Conservation (phyloP, 768 basidiomycete genomes). For the Boletus tylopilopsis region DNA sequence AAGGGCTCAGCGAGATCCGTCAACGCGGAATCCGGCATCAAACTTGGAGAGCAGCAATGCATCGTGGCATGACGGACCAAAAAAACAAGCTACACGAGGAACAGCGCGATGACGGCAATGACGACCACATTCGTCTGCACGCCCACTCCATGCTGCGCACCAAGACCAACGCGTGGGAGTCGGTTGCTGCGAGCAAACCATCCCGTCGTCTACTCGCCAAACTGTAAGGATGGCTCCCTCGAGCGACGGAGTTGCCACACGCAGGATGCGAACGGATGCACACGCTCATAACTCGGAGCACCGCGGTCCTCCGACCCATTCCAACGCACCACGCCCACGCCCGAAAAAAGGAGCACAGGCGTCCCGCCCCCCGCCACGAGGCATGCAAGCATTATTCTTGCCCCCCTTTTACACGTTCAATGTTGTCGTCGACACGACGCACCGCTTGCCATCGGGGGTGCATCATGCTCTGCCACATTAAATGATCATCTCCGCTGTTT, state of each 20-base stretch:
- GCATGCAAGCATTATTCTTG: conserved; percentile 5
- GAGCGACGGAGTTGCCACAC: no score
- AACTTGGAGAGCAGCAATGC: neutral
- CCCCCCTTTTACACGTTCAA: neutral
- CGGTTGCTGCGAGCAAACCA: neutral
- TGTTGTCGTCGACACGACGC: neutral
- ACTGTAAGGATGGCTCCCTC: no score
- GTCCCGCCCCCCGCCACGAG: conserved; percentile 9
- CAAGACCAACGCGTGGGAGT: conserved; percentile 5
- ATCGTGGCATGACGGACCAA: neutral
- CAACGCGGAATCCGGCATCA: neutral
- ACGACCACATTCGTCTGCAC: neutral
- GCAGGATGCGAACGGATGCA: neutral
- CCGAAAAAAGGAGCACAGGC: neutral
- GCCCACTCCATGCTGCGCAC: neutral
- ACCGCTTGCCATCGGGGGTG: neutral
- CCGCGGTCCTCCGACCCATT: conserved; percentile 9
- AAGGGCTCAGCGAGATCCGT: conserved; percentile 1
- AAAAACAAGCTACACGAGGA: neutral
- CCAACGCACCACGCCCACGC: neutral
- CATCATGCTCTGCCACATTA: conserved; percentile 9
- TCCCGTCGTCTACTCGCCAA: no score
- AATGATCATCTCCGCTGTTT: conserved; percentile 19
- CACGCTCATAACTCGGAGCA: conserved; percentile 2
- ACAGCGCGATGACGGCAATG: no score